Evolutionary conservation across 2,329 filamentous ascomycete genomes (phyloP).

Genomic region (Cladophialophora yegresii): DNA sequence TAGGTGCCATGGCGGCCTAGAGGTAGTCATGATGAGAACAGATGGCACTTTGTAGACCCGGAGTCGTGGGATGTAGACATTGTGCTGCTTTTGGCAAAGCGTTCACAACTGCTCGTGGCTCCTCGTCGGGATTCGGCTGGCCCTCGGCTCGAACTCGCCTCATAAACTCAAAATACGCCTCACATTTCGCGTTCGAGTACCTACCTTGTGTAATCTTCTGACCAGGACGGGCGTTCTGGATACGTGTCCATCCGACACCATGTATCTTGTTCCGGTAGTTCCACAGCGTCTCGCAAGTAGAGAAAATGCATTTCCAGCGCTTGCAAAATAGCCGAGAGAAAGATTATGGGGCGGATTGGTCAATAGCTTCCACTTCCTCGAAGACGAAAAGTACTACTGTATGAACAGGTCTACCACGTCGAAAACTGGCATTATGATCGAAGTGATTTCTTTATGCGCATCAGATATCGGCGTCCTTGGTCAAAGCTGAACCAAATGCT

Average conservation of each 20-base stretch:
- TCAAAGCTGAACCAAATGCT: neutral
- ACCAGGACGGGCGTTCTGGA: neutral
- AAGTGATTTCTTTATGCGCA: neutral
- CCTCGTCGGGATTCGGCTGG: neutral
- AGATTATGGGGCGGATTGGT: too few species aligned
- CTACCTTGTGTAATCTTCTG: too few species aligned
- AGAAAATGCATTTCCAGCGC: neutral
- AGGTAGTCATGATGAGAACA: neutral
- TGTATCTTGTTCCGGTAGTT: neutral
- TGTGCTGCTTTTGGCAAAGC: conserved; percentile 3
- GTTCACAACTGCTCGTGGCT: neutral
- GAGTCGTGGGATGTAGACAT: neutral
- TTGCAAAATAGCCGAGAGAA: neutral
- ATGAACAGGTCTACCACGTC: neutral
- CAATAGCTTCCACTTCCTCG: too few species aligned
- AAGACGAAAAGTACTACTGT: neutral
- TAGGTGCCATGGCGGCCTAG: neutral
- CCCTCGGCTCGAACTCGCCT: neutral
- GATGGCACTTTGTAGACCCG: neutral
- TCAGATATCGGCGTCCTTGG: neutral
- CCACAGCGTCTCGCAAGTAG: neutral
- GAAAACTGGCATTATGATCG: neutral
- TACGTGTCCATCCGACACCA: neutral
- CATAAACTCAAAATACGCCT: neutral
- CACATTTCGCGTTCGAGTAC: neutral